These are phyloP conservation scores for Naematelia encephala DNA, from an alignment of 768 basidiomycete genomes.

Conservation along the genomic window DNA sequence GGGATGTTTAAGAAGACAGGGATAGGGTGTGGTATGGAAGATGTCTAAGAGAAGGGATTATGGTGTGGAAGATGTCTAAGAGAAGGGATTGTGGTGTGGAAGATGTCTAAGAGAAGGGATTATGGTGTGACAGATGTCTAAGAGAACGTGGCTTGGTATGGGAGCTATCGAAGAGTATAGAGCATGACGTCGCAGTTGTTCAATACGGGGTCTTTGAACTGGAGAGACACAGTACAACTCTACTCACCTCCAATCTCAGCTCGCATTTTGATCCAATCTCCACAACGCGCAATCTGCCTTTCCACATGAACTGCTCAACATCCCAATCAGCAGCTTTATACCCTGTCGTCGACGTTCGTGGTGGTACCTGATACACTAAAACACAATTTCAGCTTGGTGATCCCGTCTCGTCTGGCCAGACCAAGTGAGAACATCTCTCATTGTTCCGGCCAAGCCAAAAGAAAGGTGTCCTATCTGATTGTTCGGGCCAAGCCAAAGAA, in stretches of 20 bases:
- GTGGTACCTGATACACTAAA: slow-evolving; percentile 85
- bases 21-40: neutral
- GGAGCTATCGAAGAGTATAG: too few relatives aligned
- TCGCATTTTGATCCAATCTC: slow-evolving; percentile 68
- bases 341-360: slow-evolving; percentile 78
- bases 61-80: too few relatives aligned
- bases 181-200: too few relatives aligned
- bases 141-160: too few relatives aligned
- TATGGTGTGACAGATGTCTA: too few relatives aligned
- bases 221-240: neutral
- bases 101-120: too few relatives aligned
- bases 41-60: neutral
- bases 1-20: neutral
- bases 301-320: slow-evolving; percentile 82
- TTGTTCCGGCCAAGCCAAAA: slow-evolving; percentile 7
- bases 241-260: slow-evolving; percentile 74
- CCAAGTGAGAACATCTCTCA: slow-evolving; percentile 5
- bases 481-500: too few relatives aligned
- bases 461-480: too few relatives aligned
- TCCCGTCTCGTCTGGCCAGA: slow-evolving; percentile 13
- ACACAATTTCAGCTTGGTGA: neutral
- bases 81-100: too few relatives aligned
- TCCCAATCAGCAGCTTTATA: slow-evolving; percentile 93
- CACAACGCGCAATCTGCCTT: slow-evolving; percentile 79
- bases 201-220: too few relatives aligned